phyloP scores from a whole-genome alignment of 2,329 filamentous ascomycete species.

The Venturia asperata region DNA sequence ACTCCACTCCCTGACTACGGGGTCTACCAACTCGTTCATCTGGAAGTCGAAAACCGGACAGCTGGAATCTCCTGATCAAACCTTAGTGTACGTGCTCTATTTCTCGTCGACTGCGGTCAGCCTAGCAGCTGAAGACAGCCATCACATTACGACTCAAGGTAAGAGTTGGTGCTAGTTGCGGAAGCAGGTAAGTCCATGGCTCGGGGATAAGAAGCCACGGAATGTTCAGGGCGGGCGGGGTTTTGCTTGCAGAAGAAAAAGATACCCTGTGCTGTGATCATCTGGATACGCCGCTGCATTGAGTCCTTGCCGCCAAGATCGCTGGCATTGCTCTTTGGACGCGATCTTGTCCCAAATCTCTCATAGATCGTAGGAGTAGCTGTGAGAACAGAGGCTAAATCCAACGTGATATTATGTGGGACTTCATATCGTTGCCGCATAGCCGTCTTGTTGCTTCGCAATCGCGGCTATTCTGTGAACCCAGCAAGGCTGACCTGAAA shows the following conservation, averaged over 20 bases:
- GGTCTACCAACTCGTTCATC: not conserved
- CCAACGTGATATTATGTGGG: not conserved
- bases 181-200: not conserved
- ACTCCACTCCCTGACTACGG: not conserved
- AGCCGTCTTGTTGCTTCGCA: not conserved
- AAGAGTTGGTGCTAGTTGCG: not conserved
- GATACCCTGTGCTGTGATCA: not conserved
- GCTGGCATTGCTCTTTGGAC: not conserved
- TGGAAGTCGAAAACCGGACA: not conserved
- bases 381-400: not conserved
- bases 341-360: not conserved
- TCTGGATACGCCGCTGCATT: not conserved
- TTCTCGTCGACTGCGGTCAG: not conserved
- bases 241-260: not conserved
- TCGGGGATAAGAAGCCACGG: not conserved
- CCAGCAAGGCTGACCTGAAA: conserved; percentile 1
- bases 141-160: not conserved
- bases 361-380: not conserved
- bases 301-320: not conserved
- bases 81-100: not conserved
- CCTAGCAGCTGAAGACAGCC: not conserved
- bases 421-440: not conserved
- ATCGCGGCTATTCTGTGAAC: not conserved
- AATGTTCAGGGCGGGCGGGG: not conserved
- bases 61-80: not conserved